Evolutionary conservation across 805 yeast species (phyloP).

Genomic region (Barnettozyma pratensis): DNA sequence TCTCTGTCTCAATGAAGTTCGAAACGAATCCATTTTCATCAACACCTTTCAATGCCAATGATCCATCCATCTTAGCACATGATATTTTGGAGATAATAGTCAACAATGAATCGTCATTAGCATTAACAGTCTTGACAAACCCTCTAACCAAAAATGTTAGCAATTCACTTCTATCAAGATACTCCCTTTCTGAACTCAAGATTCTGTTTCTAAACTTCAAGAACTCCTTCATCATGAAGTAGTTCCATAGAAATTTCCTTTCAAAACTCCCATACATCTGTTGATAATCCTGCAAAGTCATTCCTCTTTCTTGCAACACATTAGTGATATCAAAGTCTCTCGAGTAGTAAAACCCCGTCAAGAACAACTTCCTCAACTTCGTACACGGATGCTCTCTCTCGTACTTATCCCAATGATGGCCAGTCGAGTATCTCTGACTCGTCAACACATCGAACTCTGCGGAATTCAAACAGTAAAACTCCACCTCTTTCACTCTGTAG

Average conservation of each 20-base stretch:
- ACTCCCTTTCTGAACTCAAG: conserved; percentile 48
- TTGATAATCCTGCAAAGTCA: conserved; percentile 30
- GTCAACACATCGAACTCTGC: conserved; percentile 43
- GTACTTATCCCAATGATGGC: conserved; percentile 26
- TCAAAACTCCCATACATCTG: conserved; percentile 49
- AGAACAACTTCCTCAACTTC: conserved; percentile 63
- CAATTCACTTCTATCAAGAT: conserved; percentile 64
- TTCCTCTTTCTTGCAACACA: conserved; percentile 66
- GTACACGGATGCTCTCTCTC: conserved; percentile 72
- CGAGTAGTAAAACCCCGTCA: conserved; percentile 86
- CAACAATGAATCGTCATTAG: conserved; percentile 35
- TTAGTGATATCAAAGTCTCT: conserved; percentile 87
- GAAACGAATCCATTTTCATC: conserved; percentile 93
- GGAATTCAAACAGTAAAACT: conserved; percentile 58
- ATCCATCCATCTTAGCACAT: conserved; percentile 81
- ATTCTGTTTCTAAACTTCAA: conserved; percentile 65
- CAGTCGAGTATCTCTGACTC: conserved; percentile 18
- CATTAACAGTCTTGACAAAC: conserved; percentile 66
- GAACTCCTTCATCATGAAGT: conserved; percentile 75
- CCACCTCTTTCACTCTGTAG: conserved; percentile 51
- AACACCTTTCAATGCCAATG: conserved; percentile 75
- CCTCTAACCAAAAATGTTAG: conserved; percentile 86
- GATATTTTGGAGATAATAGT: conserved; percentile 88
- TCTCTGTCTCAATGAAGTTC: conserved; percentile 85
- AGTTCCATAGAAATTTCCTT: conserved; percentile 86